Evolutionary conservation across 768 basidiomycete species (phyloP), one percentile per base, ranked within the genome.

Genomic region (Neoboletus magnificus): DNA sequence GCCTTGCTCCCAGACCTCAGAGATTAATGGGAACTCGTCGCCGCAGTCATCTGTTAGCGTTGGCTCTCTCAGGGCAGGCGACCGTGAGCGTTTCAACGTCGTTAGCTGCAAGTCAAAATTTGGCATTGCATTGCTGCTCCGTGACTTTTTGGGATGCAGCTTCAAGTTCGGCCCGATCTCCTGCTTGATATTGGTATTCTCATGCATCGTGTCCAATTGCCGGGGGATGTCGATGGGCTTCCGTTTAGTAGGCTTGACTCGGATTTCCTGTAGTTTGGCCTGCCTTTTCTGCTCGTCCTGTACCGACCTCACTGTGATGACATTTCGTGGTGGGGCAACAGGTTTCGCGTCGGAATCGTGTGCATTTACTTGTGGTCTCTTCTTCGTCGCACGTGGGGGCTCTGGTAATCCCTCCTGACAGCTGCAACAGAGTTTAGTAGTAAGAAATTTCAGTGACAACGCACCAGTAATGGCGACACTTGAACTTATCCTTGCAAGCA

Each of bases 381-480:
- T 74, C 58, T 73, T 79, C 27, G 71, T 59, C 42, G 61, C 50
- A 47, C 76, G 59, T 59, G 79, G 79, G 25, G 84, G 84, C 49
- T 80, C 82, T 15, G 68, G 60, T 13, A 87, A 62, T 1, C 91
- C 91, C 23, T 91, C 86, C 36, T 84, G 80, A 62, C 91, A 92
- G 66, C 91, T 93, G 59, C n/a, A 40, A 27, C 46, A 47, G 50
- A 40, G 49, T 20, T 66, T 51, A 65, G 61, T 37, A 50, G 50
- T 37, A 10, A 42, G 23, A 18, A 29, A 25, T 43, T 43, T 39
- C 44, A 41, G 39, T 59, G 59, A 15, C 49, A 29, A 60, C 48
- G 40, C 75, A 59, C 91, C 91, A 93, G 35, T 85, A 66, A 73
- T 93, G 91, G 25, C 85, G 81, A 65, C 91, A 93, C 41, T 74